Conservation (phyloP, 371 early-diverging fungal species). For the Mortierella sp. region DNA sequence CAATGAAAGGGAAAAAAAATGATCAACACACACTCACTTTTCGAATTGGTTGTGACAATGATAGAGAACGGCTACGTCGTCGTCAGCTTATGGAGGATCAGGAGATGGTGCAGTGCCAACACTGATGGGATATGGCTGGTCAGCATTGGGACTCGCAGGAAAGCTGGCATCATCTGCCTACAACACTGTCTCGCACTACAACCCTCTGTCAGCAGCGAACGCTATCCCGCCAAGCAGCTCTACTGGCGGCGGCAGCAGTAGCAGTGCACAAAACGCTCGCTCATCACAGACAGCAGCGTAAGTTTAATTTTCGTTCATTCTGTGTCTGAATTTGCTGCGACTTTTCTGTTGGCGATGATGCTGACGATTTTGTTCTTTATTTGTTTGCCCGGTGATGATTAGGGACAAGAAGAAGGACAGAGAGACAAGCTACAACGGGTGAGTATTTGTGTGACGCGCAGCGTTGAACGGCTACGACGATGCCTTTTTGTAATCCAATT, state of each 20-base stretch:
- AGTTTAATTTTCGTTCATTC: background rate
- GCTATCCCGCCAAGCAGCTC: background rate
- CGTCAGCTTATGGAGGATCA: slow-evolving; percentile 39
- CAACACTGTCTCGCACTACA: slow-evolving; percentile 47
- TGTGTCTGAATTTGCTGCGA: background rate
- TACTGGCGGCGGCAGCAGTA: background rate
- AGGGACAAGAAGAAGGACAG: slow-evolving; percentile 47
- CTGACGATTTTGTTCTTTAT: background rate
- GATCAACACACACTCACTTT: background rate
- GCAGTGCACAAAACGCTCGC: background rate
- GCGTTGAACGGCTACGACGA: background rate
- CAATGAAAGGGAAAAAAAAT: background rate
- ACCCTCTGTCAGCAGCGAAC: slow-evolving; percentile 25
- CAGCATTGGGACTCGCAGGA: slow-evolving; percentile 44
- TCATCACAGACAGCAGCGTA: slow-evolving; percentile 22
- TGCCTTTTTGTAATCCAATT: background rate
- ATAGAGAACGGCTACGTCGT: slow-evolving; percentile 31
- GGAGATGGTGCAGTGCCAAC: slow-evolving; percentile 34
- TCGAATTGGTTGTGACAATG: too few species aligned
- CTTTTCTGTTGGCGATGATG: background rate
- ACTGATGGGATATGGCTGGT: slow-evolving; percentile 43
- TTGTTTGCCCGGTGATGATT: background rate
- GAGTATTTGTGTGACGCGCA: background rate
- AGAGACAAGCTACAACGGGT: slow-evolving; percentile 53
- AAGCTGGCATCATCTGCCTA: slow-evolving; percentile 44